Percentiles rank a stretch among this genome's conserved stretches.
Evolutionary conservation across 352 stramenopile species (phyloP).

Genomic region (Peronospora destructor): DNA sequence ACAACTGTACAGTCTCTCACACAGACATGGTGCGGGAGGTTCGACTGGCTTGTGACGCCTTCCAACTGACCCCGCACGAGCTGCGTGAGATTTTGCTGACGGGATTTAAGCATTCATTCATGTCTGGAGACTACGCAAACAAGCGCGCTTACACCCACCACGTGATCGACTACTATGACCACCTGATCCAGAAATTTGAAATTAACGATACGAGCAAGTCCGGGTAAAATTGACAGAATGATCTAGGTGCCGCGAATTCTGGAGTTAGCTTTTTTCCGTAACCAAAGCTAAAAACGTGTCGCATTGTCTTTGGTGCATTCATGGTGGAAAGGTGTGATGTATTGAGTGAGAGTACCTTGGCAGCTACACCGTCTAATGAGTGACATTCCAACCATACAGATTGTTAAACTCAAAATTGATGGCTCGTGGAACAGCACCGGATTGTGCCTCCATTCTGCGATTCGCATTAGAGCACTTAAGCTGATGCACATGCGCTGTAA

Average conservation of each 20-base stretch:
- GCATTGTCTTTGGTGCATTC: no score
- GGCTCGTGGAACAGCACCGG: no score
- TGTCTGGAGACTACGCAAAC: conserved; percentile 61
- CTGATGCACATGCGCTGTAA: no score
- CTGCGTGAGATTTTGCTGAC: conserved; percentile 72
- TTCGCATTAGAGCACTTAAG: no score
- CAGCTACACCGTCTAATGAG: no score
- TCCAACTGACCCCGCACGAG: conserved; percentile 62
- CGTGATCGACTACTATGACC: conserved; percentile 84
- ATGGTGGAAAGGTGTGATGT: no score
- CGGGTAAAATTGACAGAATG: conserved; percentile 8
- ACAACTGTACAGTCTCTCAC: conserved; percentile 85
- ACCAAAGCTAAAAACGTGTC: no score
- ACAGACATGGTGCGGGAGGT: conserved; percentile 82
- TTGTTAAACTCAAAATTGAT: no score
- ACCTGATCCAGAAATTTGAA: conserved; percentile 58
- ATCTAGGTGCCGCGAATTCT: neutral
- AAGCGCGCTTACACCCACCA: conserved; percentile 83
- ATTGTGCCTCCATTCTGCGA: no score
- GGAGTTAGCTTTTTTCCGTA: no score
- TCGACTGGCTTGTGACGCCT: conserved; percentile 72
- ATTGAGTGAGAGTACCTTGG: no score
- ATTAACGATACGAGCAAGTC: conserved; percentile 44
- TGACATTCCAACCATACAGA: no score
- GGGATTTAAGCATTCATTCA: conserved; percentile 84